phyloP scores from a whole-genome alignment of 1,284 basidiomycete species.

The Lentinus polychrous region DNA sequence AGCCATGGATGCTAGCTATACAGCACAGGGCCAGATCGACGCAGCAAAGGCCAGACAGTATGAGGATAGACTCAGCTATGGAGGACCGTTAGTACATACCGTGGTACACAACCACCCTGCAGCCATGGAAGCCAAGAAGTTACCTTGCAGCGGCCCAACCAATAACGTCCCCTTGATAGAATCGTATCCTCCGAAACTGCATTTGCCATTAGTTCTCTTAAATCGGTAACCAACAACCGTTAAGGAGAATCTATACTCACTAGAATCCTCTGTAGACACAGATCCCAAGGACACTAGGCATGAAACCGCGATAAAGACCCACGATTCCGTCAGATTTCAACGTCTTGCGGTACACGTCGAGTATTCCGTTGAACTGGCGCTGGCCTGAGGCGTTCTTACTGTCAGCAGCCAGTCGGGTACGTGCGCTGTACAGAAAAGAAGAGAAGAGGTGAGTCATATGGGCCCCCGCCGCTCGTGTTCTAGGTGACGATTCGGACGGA shows the following conservation, averaged over 20 bases:
- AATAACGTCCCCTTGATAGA: constrained; percentile 49
- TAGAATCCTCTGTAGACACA: constrained; percentile 57
- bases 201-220: background rate
- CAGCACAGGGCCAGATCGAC: background rate
- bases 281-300: constrained; percentile 57
- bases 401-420: constrained; percentile 50
- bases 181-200: constrained; percentile 43
- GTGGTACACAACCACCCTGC: constrained; percentile 52
- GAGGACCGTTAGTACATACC: too few relatives aligned
- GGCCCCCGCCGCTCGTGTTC: background rate
- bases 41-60: constrained; percentile 8
- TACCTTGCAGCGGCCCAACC: constrained; percentile 48
- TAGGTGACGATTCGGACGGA: background rate
- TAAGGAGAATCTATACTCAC: constrained; percentile 16
- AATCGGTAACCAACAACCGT: background rate
- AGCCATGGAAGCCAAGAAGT: constrained; percentile 57
- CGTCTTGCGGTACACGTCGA: constrained; percentile 48
- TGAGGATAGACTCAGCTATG: constrained; percentile 7
- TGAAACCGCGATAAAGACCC: constrained; percentile 57
- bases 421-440: constrained; percentile 27
- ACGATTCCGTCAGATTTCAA: constrained; percentile 42
- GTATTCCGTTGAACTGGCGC: constrained; percentile 39
- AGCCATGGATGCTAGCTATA: constrained; percentile 46
- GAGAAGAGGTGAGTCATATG: background rate
- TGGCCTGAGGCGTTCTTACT: constrained; percentile 34